Evolutionary conservation across 164 flowering plant genomes (phyloP), one percentile per base, ranked within the genome.

Genomic region (Tetrastigma voinierianum): DNA sequence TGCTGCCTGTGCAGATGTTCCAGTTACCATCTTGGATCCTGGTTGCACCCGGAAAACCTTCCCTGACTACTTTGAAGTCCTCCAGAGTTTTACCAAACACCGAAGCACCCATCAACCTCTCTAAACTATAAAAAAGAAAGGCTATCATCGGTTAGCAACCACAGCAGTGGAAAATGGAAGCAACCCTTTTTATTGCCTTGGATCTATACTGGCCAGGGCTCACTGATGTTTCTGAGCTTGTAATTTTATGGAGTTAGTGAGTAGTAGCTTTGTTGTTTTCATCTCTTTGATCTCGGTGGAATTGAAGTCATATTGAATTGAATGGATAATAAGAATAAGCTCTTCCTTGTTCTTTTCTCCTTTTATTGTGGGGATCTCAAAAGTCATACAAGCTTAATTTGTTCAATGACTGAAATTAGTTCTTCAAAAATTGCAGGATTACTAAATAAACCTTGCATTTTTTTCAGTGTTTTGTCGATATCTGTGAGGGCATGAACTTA

Each of bases 11-110:
- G 82, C 89, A 21, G 98, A 91, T 48, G 97, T 96, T 69, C 96
- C 97, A 0, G 97, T 93, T 66, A 91, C 98, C 72, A 91, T 96
- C 62, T 91, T 78, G 20, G 99, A 93, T 74, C 99, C 99, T 3
- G 86, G 90, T 20, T 96, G 99, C 83, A 93, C 98, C 60, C 76
- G 95, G 14, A 96, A 96, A 76, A 96, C 99, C 52, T 96, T 96
- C 82, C 99, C 99, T 0, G 90, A 93, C 74, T 96, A 96, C 85
- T 96, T 96, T 59, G 93, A 96, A 57, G 97, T 90, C 61, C 96
- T 96, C 8, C 67, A 80, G 53, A 78, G 74, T 62, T 86, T 80
- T 40, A 79, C 96, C 4, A 88, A 83, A 84, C 82, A 86, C 59
- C 91, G 73, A 90, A 51, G 17, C 17, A 0, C 19, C 19, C 9